phyloP scores from a whole-genome alignment of 179 eudicot genomes.

The Beta lomatogona region DNA sequence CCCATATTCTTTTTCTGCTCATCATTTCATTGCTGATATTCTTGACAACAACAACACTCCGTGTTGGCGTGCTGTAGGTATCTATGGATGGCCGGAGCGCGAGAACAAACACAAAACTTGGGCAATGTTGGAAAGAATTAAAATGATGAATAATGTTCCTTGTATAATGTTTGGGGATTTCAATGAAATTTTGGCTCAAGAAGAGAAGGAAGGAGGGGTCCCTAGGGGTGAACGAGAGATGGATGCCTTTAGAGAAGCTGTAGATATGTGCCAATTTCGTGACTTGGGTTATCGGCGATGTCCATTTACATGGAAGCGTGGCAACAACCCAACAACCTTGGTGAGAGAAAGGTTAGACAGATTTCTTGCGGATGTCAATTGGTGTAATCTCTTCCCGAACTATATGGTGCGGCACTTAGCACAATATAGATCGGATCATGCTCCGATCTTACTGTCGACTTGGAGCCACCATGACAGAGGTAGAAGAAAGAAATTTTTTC shows the following conservation, averaged over 20 bases:
- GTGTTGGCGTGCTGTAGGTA: background rate
- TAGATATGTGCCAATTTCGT: background rate
- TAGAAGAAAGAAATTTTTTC: background rate
- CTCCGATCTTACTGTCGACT: background rate
- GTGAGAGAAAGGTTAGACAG: background rate
- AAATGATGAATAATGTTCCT: background rate
- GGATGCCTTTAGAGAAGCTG: background rate
- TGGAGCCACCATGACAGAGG: background rate
- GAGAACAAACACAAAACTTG: background rate
- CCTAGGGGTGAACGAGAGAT: background rate
- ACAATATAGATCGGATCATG: background rate
- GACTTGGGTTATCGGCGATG: background rate
- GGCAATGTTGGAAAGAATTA: background rate
- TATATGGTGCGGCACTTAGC: background rate
- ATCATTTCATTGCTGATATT: background rate
- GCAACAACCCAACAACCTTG: background rate
- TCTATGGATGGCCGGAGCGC: background rate
- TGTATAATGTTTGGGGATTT: background rate
- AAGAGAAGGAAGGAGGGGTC: background rate
- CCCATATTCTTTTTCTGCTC: background rate
- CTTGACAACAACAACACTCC: fast-evolving
- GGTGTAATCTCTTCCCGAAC: background rate
- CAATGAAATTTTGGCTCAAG: background rate
- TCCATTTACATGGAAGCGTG: background rate
- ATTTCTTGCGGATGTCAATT: background rate